Conservation (phyloP, 2,329 filamentous ascomycete genomes). For the Trichoderma sp. region DNA sequence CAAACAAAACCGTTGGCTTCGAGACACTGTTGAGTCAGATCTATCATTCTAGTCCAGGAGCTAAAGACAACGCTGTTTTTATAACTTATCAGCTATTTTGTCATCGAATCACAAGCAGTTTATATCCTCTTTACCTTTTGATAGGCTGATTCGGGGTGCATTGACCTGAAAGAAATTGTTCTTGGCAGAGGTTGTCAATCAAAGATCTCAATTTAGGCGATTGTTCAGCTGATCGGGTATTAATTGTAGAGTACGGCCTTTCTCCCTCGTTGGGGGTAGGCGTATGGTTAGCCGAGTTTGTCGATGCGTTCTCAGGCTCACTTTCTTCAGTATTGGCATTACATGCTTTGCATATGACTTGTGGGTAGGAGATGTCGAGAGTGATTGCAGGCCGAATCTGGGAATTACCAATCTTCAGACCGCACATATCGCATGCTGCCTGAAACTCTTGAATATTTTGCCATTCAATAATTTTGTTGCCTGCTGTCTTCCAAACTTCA, state of each 20-base stretch:
- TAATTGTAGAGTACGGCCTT: neutral
- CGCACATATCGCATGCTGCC: neutral
- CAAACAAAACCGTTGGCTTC: conserved; percentile 15
- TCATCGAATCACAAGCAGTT: neutral
- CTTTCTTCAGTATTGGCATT: too few relatives aligned
- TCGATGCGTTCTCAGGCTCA: neutral
- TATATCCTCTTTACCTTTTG: neutral
- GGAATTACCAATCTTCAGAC: neutral
- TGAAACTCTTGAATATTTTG: neutral
- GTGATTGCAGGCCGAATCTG: neutral
- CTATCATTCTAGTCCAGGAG: conserved; percentile 26
- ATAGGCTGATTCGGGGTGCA: neutral
- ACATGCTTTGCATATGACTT: neutral
- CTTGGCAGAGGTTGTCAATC: neutral
- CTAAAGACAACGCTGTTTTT: neutral
- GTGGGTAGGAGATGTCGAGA: neutral
- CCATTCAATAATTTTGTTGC: neutral
- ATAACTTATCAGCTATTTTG: neutral
- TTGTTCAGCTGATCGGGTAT: neutral
- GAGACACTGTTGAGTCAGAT: conserved; percentile 26
- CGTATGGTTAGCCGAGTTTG: too few relatives aligned
- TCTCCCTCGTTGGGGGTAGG: neutral
- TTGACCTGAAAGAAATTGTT: neutral
- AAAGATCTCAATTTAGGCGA: neutral
- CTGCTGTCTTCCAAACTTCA: neutral